Evolutionary conservation across 2,329 filamentous ascomycete genomes (phyloP).

Genomic region (Aspergillus sp.): DNA sequence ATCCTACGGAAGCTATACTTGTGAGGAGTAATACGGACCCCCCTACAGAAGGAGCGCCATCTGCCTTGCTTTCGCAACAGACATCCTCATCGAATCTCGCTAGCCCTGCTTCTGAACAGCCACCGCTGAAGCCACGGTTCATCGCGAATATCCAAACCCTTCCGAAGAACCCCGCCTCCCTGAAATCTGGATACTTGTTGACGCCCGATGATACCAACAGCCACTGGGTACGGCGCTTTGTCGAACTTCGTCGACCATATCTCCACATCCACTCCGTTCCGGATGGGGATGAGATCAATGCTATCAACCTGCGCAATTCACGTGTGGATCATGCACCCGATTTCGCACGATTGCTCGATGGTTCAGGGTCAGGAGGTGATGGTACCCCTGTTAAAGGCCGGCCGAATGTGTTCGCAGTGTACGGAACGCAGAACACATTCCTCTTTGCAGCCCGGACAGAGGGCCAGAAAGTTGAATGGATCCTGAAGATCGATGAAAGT

Average conservation of each 20-base stretch:
- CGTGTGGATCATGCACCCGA: conserved; percentile 91
- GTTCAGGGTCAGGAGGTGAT: conserved; percentile 32
- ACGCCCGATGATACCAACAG: conserved; percentile 72
- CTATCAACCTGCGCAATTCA: conserved; percentile 83
- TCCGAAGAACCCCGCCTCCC: conserved; percentile 71
- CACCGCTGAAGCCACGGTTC: conserved; percentile 56
- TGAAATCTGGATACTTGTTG: conserved; percentile 85
- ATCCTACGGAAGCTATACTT: conserved; percentile 39
- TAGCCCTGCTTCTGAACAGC: conserved; percentile 23
- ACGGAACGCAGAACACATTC: conserved; percentile 91
- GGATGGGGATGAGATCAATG: conserved; percentile 83
- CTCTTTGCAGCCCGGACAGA: conserved; percentile 87
- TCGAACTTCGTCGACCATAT: conserved; percentile 87
- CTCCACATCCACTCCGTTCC: conserved; percentile 81
- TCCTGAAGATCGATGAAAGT: conserved; percentile 86
- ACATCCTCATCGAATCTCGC: conserved; percentile 19
- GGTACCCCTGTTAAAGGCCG: conserved; percentile 38
- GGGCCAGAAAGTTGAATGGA: conserved; percentile 94
- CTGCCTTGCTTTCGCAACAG: conserved; percentile 17
- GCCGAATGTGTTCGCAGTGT: conserved; percentile 85
- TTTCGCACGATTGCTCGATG: conserved; percentile 69
- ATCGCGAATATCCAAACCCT: conserved; percentile 72
- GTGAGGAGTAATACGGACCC: conserved; percentile 42
- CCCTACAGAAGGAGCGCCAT: conserved; percentile 31
- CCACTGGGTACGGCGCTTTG: conserved; percentile 86